Conservation (phyloP, 2,329 filamentous ascomycete genomes). For the Aureobasidium sp. region DNA sequence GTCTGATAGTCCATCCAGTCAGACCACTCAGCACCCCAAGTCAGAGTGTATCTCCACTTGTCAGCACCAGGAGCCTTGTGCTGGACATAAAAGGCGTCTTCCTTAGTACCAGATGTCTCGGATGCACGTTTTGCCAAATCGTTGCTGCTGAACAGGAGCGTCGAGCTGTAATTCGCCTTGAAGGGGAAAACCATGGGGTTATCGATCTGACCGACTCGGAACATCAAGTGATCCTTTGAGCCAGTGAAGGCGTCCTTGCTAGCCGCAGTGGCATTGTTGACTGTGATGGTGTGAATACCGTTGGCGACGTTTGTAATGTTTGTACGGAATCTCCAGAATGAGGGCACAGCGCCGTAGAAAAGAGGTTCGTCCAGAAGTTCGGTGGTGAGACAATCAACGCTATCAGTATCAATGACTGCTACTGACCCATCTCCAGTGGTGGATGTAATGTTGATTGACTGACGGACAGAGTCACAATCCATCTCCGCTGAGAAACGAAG, state of each 20-base stretch:
- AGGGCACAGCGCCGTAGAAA: constrained; percentile 44
- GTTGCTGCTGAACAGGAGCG: constrained; percentile 34
- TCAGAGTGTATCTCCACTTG: constrained; percentile 53
- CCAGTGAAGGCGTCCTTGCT: constrained; percentile 37
- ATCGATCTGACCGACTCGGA: constrained; percentile 48
- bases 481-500: constrained; percentile 53
- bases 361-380: constrained; percentile 25
- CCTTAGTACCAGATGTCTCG: not conserved
- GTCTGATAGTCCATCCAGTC: constrained; percentile 49
- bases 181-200: constrained; percentile 53
- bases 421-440: constrained; percentile 39
- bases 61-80: constrained; percentile 54
- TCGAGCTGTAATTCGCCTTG: constrained; percentile 49
- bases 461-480: constrained; percentile 48
- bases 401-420: constrained; percentile 37
- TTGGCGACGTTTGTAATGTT: constrained; percentile 49
- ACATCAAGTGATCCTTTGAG: constrained; percentile 50
- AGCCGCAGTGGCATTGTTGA: constrained; percentile 43
- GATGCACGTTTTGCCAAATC: constrained; percentile 22
- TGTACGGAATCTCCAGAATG: constrained; percentile 45
- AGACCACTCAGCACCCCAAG: constrained; percentile 52
- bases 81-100: constrained; percentile 36
- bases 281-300: constrained; percentile 50
- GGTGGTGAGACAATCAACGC: constrained; percentile 37
- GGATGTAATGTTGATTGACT: constrained; percentile 44